Evolutionary conservation across 768 basidiomycete genomes (phyloP).

Genomic region (Harrya chromipes): DNA sequence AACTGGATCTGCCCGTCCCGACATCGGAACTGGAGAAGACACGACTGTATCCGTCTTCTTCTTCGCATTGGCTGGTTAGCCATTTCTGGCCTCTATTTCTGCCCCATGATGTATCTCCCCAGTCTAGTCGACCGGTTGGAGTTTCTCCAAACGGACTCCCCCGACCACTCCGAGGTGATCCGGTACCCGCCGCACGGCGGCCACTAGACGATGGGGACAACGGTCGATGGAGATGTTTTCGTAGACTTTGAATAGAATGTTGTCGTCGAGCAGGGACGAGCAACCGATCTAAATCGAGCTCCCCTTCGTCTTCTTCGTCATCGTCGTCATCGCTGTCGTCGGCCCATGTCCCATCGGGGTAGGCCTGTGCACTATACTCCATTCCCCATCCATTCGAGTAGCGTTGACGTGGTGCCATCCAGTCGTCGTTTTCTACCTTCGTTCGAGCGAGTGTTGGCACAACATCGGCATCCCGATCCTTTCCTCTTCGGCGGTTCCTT

Average conservation of each 20-base stretch:
- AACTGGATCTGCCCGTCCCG: conserved; percentile 13
- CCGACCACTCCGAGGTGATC: conserved; percentile 17
- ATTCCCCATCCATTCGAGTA: conserved; percentile 34
- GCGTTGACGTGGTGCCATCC: conserved; percentile 37
- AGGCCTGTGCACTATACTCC: conserved; percentile 15
- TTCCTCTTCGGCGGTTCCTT: conserved; percentile 23
- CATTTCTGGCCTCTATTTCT: conserved; percentile 22
- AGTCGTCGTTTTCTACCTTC: conserved; percentile 55
- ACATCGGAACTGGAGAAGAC: conserved; percentile 21
- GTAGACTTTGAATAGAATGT: conserved; percentile 67
- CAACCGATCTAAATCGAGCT: conserved; percentile 62
- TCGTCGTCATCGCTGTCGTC: conserved; percentile 36
- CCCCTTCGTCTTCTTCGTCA: conserved; percentile 51
- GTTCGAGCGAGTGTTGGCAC: conserved; percentile 64
- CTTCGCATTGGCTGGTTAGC: conserved; percentile 27
- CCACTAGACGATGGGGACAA: conserved; percentile 6
- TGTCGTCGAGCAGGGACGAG: conserved; percentile 71
- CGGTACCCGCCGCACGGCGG: conserved; percentile 11
- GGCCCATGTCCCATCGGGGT: conserved; percentile 13
- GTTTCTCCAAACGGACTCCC: conserved; percentile 15
- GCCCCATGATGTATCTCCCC: conserved; percentile 23
- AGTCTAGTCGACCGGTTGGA: conserved; percentile 6
- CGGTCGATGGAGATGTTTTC: conserved; percentile 51
- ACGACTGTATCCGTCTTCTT: conserved; percentile 25
- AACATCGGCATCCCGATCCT: conserved; percentile 34